These are phyloP conservation scores for Podosphaera leucotricha DNA, from an alignment of 2,329 filamentous ascomycete genomes.

Conservation along the genomic window DNA sequence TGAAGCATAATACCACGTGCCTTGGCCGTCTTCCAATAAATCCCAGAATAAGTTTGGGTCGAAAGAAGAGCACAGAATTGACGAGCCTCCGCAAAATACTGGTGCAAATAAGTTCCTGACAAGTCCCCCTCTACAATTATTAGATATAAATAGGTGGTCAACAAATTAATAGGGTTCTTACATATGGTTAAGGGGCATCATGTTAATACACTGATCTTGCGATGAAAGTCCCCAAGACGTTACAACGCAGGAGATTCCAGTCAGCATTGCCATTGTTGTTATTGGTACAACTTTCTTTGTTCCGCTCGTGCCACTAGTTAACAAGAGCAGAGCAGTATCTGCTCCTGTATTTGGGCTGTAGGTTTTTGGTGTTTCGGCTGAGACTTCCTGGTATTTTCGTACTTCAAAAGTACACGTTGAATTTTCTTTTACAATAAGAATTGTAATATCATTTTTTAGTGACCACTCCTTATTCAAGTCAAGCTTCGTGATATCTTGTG, in stretches of 20 bases:
- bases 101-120: slow-evolving; percentile 31
- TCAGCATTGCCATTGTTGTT: slow-evolving; percentile 24
- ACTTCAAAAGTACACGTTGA: slow-evolving; percentile 17
- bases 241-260: slow-evolving; percentile 27
- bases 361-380: background rate
- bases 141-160: background rate
- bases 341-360: slow-evolving; percentile 19
- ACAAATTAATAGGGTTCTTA: background rate
- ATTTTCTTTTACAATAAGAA: slow-evolving; percentile 19
- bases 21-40: slow-evolving; percentile 22
- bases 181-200: slow-evolving; percentile 35
- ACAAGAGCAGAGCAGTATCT: slow-evolving; percentile 27
- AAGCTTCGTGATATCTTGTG: slow-evolving; percentile 19
- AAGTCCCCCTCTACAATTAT: slow-evolving; percentile 20
- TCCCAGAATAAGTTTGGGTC: slow-evolving; percentile 33
- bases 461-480: slow-evolving; percentile 17
- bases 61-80: slow-evolving; percentile 29
- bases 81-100: slow-evolving; percentile 27
- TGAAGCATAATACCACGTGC: slow-evolving; percentile 34
- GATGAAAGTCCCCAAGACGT: slow-evolving; percentile 26
- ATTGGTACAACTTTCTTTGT: slow-evolving; percentile 35
- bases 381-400: background rate
- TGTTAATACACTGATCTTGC: slow-evolving; percentile 28
- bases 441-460: slow-evolving; percentile 15
- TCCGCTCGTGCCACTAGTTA: slow-evolving; percentile 33